Base-by-base conservation (phyloP, 1,284 basidiomycete genomes). In the Fistulina hepatica region DNA sequence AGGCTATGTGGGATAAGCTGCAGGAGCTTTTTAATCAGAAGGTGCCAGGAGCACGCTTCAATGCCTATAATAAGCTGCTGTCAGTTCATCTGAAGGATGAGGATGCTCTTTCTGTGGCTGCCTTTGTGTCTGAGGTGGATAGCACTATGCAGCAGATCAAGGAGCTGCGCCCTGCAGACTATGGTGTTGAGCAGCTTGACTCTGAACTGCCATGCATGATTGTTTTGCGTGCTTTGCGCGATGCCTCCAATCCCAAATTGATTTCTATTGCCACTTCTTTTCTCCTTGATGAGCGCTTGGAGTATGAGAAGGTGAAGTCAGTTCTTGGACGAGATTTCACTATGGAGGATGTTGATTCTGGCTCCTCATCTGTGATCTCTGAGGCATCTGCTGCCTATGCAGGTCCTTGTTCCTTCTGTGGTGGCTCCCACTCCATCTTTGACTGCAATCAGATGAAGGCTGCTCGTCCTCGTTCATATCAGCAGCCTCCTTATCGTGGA, bases 41-140 rank as follows among this genome's bases (percentile, higher is more conserved):
- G 31, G 40, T 27, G n/a, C 34, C 40, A 20, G 40, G 40, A 7
- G 21, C 32, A 6, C 40, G 40, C 11, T 37, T 37, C 34, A 37
- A 27, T n/a, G 34, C 40, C 5, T 37, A 36, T 28, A 37, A 36
- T 16, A 32, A 41, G 19, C 28, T 41, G 23, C 21, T 41, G 8
- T 26, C 25, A 15, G 17, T 41, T 35, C 19, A 21, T 16, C 40
- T 41, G 10, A 26, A 17, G 17, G 40, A 41, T 13, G 40, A 36
- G 31, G 21, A 28, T 20, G 4, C 21, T 4, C 28, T 36, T 25
- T 16, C 36, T 22, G 35, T 41, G 23, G 10, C 26, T 13, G 23
- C 26, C 3, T 35, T 41, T 16, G 19, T 41, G 23, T 8, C 20
- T n/a, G 30, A 37, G 16, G 31, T 41, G 24, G 36, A 25, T 21